Conservation (phyloP, 75 land plant species). For the Cupressus sempervirens region DNA sequence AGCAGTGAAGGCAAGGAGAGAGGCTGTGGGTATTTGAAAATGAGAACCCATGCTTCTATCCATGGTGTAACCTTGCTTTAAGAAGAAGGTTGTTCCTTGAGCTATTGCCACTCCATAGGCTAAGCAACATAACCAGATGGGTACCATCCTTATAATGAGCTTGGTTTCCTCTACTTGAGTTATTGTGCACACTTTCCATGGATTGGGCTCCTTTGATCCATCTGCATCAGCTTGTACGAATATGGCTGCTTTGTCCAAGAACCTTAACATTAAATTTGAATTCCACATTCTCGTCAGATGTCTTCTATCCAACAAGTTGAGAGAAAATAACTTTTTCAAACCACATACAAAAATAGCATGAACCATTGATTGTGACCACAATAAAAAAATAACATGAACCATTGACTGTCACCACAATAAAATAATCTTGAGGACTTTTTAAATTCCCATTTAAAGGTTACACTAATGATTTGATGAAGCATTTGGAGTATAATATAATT, state of each 20-base stretch:
- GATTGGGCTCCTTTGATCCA: background rate
- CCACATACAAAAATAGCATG: background rate
- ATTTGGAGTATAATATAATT: no score
- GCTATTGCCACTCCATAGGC: slow-evolving; percentile 19
- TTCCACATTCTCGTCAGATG: background rate
- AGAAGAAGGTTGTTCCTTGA: slow-evolving; percentile 25
- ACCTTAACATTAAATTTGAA: background rate
- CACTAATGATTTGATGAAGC: no score
- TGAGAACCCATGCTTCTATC: slow-evolving; percentile 16
- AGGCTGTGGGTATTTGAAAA: slow-evolving; percentile 34
- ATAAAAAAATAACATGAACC: background rate
- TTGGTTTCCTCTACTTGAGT: slow-evolving; percentile 41
- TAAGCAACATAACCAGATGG: slow-evolving; percentile 29
- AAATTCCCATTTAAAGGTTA: no score
- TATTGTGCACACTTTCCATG: slow-evolving; percentile 38
- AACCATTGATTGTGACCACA: background rate
- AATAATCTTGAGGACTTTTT: no score
- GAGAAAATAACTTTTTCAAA: background rate
- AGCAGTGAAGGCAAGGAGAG: slow-evolving; percentile 28
- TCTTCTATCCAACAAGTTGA: background rate
- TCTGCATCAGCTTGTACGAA: slow-evolving; percentile 4
- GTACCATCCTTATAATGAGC: slow-evolving; percentile 15
- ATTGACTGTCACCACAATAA: background rate
- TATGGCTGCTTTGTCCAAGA: slow-evolving; percentile 10
- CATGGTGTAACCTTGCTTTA: slow-evolving; percentile 33